A percentile compares a stretch with the other conserved stretches of the same genome.
These are phyloP conservation scores for Aureobasidium vineae DNA, from an alignment of 2,329 filamentous ascomycete genomes.

Conservation along the genomic window DNA sequence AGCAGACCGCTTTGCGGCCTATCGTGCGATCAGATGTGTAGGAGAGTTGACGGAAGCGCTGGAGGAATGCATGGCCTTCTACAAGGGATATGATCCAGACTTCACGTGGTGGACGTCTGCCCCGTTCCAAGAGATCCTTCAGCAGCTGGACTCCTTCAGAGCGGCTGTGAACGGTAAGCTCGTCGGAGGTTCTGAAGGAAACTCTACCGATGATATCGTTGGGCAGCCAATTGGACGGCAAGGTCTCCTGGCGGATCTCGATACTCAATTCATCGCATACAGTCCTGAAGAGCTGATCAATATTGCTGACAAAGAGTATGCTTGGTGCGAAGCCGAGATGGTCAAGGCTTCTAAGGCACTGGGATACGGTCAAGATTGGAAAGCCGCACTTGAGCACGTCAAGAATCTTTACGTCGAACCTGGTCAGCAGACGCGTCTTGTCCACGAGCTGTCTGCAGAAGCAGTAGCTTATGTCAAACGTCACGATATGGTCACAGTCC, in stretches of 20 bases:
- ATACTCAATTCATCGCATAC: conserved; percentile 59
- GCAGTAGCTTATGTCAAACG: conserved; percentile 54
- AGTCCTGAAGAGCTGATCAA: conserved; percentile 56
- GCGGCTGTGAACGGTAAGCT: conserved; percentile 46
- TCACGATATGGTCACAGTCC: conserved; percentile 57
- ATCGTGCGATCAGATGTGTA: conserved; percentile 49
- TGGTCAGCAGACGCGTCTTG: conserved; percentile 54
- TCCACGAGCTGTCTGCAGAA: conserved; percentile 53
- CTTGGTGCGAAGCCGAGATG: conserved; percentile 59
- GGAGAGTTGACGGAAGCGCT: conserved; percentile 45
- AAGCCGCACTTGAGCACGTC: conserved; percentile 55
- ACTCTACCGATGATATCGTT: conserved; percentile 53
- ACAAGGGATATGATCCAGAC: conserved; percentile 55
- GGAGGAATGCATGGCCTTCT: conserved; percentile 52
- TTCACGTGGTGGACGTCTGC: conserved; percentile 58
- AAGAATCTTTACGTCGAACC: conserved; percentile 56
- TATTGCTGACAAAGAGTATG: conserved; percentile 53
- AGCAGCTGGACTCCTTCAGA: conserved; percentile 39
- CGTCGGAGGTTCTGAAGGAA: conserved; percentile 45
- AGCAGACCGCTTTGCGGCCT: conserved; percentile 46
- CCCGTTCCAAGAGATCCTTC: conserved; percentile 45
- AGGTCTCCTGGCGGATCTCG: conserved; percentile 53
- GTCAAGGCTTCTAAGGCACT: conserved; percentile 51
- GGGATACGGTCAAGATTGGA: conserved; percentile 52
- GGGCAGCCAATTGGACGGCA: conserved; percentile 57